These are phyloP conservation scores for Setaria viridis DNA, from an alignment of 202 grass and related monocot genomes.

Conservation along the genomic window DNA sequence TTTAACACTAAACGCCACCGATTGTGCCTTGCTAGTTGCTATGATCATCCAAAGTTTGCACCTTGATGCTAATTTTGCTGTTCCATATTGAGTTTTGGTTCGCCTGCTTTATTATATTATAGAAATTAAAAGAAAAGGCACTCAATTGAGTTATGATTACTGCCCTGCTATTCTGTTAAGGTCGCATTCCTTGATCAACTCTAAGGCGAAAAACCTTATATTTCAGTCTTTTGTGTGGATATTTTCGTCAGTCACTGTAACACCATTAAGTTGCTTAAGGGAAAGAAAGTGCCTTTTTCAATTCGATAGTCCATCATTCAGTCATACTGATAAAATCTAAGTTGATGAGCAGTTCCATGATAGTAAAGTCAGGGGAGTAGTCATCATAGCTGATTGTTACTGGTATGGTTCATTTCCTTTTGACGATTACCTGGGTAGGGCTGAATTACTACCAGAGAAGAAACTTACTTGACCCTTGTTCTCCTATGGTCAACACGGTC, in stretches of 20 bases:
- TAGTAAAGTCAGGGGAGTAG: neutral
- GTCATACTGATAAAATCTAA: neutral
- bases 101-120: neutral
- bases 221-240: neutral
- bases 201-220: too few relatives aligned
- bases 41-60: neutral
- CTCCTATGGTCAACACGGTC: neutral
- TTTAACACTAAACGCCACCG: neutral
- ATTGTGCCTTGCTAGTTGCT: neutral
- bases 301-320: neutral
- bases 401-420: neutral
- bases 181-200: neutral
- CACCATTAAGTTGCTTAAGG: neutral
- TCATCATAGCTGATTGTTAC: neutral
- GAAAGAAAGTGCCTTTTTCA: neutral
- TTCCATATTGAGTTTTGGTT: neutral
- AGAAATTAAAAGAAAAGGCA: neutral
- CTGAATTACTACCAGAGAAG: neutral
- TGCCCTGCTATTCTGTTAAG: neutral
- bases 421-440: neutral
- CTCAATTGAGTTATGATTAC: neutral
- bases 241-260: constrained; percentile 35
- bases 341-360: neutral
- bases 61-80: neutral
- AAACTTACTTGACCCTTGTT: neutral